Conservation (phyloP, 208 protist species). For the Acanthamoeba sp. region DNA sequence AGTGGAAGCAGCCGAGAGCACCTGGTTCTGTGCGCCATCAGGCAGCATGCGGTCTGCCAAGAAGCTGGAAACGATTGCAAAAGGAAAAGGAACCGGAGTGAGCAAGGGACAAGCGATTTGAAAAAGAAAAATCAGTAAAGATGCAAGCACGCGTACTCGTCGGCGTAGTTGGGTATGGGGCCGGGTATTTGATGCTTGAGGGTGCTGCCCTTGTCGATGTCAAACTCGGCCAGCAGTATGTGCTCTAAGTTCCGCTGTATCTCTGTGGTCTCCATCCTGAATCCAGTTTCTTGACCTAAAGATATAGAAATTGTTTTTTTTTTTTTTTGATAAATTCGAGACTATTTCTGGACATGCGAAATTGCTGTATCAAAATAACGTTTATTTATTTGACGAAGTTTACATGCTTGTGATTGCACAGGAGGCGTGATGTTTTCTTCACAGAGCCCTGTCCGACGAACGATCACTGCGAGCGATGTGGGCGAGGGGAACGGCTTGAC, state of each 20-base stretch:
- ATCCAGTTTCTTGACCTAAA: too few species aligned
- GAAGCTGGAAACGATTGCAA: background rate
- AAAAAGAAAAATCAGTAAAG: background rate
- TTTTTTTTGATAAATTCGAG: background rate
- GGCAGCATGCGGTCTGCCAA: slow-evolving; percentile 87
- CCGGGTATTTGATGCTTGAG: slow-evolving; percentile 78
- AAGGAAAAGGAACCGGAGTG: background rate
- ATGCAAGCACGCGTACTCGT: background rate
- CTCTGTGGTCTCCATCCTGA: background rate
- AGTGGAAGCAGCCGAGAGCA: background rate
- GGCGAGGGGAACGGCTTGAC: background rate
- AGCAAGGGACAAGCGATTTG: background rate
- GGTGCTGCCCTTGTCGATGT: slow-evolving; percentile 85
- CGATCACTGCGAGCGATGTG: background rate
- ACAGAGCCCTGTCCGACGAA: background rate
- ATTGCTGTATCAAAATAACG: too few species aligned
- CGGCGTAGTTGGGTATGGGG: slow-evolving; percentile 16
- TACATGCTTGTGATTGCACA: background rate
- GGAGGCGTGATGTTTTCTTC: background rate
- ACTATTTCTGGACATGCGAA: too few species aligned
- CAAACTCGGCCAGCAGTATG: slow-evolving; percentile 85
- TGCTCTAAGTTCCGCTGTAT: slow-evolving; percentile 50
- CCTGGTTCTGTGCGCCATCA: slow-evolving; percentile 85
- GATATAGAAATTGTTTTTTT: background rate
- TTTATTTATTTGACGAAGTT: too few species aligned